Evolutionary conservation across 345 rosid genomes (phyloP), one percentile per base, ranked within the genome.

Genomic region (Reutealis trisperma): DNA sequence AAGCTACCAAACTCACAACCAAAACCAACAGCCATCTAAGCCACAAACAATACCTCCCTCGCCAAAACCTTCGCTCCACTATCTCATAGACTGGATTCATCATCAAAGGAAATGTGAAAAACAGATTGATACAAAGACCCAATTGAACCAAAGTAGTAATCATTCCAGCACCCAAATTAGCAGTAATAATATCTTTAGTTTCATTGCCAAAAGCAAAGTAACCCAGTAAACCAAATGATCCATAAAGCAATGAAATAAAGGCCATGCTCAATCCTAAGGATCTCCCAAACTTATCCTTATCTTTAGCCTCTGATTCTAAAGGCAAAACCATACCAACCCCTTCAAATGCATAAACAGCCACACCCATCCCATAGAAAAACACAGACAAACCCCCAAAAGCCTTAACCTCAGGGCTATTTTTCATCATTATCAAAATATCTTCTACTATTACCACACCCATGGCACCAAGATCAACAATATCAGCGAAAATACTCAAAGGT

Each of bases 41-140:
- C 93, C 98, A 95, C 65, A 90, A 70, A 83, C 94, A 89, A 62
- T 91, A 90, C 63, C 76, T 80, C 63, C 94, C 98, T 25, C 81
- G 69, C 67, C 87, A 74, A 70, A 89, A 83, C 32, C 93, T 87
- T 83, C 98, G 84, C 89, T 95, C 97, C 25, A 90, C 83, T 2
- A 91, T 90, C 88, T 93, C 98, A 75, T 90, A 93, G 13, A 95
- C 97, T 0, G 98, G 98, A 74, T 93, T 82, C 98, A 95, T 93
- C 97, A 93, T 91, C 86, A 95, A 75, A 0, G 97, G 99, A 83
- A 94, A 95, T 37, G 98, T 89, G 81, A 95, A 95, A 76, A 93
- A 93, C 44, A 95, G 89, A 83, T 93, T 91, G 32, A 92, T 68
- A 75, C 96, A 95, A 0, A 95, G 88, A 22, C 98, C 98, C n/a